A percentile compares a stretch with the other conserved stretches of the same genome.
These are phyloP conservation scores for Mariannaea sp. DNA, from an alignment of 2,329 filamentous ascomycete genomes.

Conservation along the genomic window DNA sequence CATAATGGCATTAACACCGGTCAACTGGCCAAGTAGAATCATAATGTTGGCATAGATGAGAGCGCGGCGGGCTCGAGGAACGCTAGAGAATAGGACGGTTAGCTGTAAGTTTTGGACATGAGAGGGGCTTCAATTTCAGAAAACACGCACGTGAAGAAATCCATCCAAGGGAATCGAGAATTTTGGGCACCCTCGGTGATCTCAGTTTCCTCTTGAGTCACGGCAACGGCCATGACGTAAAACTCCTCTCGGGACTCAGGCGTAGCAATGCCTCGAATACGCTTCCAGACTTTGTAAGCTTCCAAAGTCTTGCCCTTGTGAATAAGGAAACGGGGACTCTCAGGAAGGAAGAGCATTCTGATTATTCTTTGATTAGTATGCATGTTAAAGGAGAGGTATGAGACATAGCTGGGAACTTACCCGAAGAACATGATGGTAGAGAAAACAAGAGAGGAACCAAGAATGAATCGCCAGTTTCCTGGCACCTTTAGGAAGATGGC, in stretches of 20 bases:
- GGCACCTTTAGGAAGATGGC: constrained; percentile 73
- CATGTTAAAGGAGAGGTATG: constrained; percentile 28
- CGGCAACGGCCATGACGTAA: constrained; percentile 70
- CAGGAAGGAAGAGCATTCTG: constrained; percentile 74
- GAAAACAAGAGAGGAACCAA: constrained; percentile 73
- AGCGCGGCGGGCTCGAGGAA: constrained; percentile 67
- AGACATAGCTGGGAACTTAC: constrained; percentile 54
- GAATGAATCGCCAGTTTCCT: constrained; percentile 75
- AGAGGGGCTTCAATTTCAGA: fast-evolving
- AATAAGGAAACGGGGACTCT: constrained; percentile 71
- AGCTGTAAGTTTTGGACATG: neutral
- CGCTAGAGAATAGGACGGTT: constrained; percentile 33
- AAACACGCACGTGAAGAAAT: constrained; percentile 64
- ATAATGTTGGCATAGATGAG: constrained; percentile 72
- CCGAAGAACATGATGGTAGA: constrained; percentile 52
- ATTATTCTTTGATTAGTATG: constrained; percentile 26
- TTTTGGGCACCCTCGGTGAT: constrained; percentile 56
- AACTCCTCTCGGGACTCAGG: constrained; percentile 69
- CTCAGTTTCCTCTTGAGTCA: constrained; percentile 60
- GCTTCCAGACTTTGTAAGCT: constrained; percentile 70
- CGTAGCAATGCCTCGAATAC: constrained; percentile 65
- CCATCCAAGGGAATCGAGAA: constrained; percentile 69
- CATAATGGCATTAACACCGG: constrained; percentile 71
- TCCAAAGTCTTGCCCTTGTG: constrained; percentile 59
- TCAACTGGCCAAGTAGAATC: constrained; percentile 72